These are phyloP conservation scores for Metschnikowia cerradonensis DNA, from an alignment of 805 yeast species.

Conservation along the genomic window DNA sequence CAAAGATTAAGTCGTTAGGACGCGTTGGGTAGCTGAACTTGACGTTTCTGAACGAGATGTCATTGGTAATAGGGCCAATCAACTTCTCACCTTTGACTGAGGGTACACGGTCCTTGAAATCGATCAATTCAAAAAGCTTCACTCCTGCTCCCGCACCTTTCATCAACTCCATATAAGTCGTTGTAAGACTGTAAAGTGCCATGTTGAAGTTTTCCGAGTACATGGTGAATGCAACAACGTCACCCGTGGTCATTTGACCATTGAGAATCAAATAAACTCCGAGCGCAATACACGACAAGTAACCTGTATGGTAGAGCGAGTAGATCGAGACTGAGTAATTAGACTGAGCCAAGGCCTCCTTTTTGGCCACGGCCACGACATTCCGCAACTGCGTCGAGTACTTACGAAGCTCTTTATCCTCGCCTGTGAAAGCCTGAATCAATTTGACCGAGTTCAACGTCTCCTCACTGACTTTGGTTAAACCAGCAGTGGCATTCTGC, in stretches of 20 bases:
- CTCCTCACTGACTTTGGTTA: conserved; percentile 43
- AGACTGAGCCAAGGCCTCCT: conserved; percentile 43
- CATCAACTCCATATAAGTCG: conserved; percentile 44
- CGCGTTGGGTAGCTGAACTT: conserved; percentile 41
- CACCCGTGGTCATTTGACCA: conserved; percentile 46
- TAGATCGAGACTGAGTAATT: conserved; percentile 42
- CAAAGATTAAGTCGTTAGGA: conserved; percentile 32
- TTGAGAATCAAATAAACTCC: conserved; percentile 40
- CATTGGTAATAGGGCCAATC: conserved; percentile 22
- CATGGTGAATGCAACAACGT: conserved; percentile 45
- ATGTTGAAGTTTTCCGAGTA: conserved; percentile 42
- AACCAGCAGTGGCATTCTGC: conserved; percentile 43
- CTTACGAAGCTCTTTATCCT: conserved; percentile 37
- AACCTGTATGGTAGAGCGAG: conserved; percentile 40
- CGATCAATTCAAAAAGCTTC: conserved; percentile 40
- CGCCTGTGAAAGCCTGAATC: conserved; percentile 43
- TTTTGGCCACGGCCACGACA: conserved; percentile 39
- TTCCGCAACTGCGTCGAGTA: conserved; percentile 37
- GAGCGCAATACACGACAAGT: conserved; percentile 39
- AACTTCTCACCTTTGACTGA: conserved; percentile 32
- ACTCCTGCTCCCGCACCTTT: conserved; percentile 47
- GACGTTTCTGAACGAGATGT: conserved; percentile 37
- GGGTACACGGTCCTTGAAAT: conserved; percentile 33
- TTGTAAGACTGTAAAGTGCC: conserved; percentile 43
- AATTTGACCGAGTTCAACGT: conserved; percentile 40